phyloP scores from a whole-genome alignment of 106 monocot species.

The Dactylorhiza incarnata region DNA sequence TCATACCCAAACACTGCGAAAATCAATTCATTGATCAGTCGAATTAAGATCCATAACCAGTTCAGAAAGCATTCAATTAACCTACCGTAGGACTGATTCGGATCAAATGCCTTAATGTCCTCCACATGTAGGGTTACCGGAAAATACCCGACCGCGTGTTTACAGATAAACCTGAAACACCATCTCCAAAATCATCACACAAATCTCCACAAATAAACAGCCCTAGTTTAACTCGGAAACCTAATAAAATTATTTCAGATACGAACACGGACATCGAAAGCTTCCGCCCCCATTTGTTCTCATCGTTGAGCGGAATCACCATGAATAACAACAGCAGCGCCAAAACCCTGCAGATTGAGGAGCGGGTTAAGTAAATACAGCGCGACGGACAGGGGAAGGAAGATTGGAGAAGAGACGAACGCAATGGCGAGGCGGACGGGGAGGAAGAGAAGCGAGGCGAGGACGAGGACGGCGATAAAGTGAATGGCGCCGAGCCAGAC shows the following conservation, averaged over 20 bases:
- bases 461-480: too few relatives aligned
- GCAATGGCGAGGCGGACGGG: slow-evolving; percentile 29
- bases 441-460: slow-evolving; percentile 15
- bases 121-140: slow-evolving; percentile 68
- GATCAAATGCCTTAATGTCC: slow-evolving; percentile 57
- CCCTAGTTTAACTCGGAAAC: slow-evolving; percentile 12
- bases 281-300: slow-evolving; percentile 34
- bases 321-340: slow-evolving; percentile 39
- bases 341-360: slow-evolving; percentile 25
- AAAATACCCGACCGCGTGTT: slow-evolving; percentile 58
- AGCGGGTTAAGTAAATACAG: not conserved
- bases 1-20: not conserved
- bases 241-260: slow-evolving; percentile 12
- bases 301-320: slow-evolving; percentile 37
- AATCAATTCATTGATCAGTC: slow-evolving; percentile 5
- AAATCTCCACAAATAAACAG: slow-evolving; percentile 31
- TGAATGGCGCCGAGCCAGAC: too few relatives aligned
- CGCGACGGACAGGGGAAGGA: not conserved
- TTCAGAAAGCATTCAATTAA: not conserved
- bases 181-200: not conserved
- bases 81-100: slow-evolving; percentile 62
- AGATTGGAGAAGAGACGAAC: slow-evolving; percentile 17
- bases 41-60: slow-evolving; percentile 10
- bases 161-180: slow-evolving; percentile 48
- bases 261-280: slow-evolving; percentile 31